Evolutionary conservation across 352 stramenopile genomes (phyloP), one percentile per base, ranked within the genome.

Genomic region (Saprolegnia diclina): DNA sequence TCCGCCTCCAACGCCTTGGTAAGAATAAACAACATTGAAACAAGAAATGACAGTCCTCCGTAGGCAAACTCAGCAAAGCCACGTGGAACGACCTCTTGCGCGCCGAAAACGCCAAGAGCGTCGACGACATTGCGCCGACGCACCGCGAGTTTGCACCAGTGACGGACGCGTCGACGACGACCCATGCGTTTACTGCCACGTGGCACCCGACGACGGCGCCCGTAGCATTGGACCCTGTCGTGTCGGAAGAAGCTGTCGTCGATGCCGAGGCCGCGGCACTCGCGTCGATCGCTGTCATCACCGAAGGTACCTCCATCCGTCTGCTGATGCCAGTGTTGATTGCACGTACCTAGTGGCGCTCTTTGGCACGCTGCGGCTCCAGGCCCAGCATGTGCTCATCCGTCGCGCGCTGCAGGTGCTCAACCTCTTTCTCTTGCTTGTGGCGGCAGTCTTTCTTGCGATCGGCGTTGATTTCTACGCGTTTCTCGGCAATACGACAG

Each of bases 401-500:
- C 63, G 63, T 10, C 63, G 46, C 21, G 5, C 10, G 11, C 46
- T 69, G n/a, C 63, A 69, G 50, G 45, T 55, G 10, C 42, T 69
- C 10, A 69, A 69, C 37, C n/a, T 5, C 18, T 69, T 69, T 38
- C 48, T 69, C n/a, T 18, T 69, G 16, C 10, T 69, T 22, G 63
- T 69, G 16, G 35, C 63, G 18, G 32, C 52, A 5, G 63, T 69
- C 16, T 69, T 69, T 62, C 5, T 69, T 13, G 48, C 63, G 61
- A 72, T 81, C 5, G 80, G 80, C 14, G 61, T 85, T 5, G 79
- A 88, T 37, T 79, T 88, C 19, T 64, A 76, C 32, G 74, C 79
- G 44, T 77, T 88, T 5, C 72, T 88, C 26, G 80, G 80, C 35
- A 79, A 82, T 37, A 86, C 73, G 22, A 81, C 80, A n/a, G 65